Percentiles rank a stretch among this genome's conserved stretches.
Evolutionary conservation across 768 basidiomycete species (phyloP).

Genomic region (Pisolithus tinctorius): DNA sequence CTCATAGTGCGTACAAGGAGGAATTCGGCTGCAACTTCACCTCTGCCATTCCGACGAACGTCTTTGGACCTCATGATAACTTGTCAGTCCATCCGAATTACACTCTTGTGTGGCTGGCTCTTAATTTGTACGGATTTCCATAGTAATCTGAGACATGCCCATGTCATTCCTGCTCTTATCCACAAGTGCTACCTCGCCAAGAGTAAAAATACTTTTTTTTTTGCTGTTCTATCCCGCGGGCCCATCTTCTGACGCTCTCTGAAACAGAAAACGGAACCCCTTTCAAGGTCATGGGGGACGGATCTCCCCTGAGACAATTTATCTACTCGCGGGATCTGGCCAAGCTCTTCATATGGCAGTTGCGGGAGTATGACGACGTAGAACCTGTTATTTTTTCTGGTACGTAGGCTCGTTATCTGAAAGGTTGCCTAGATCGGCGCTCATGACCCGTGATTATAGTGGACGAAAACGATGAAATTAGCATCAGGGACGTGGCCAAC

Average conservation of each 20-base stretch:
- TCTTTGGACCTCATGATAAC: constrained; percentile 95
- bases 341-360: constrained; percentile 89
- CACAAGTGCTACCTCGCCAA: constrained; percentile 93
- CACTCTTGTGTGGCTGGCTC: not conserved
- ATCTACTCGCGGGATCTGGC: constrained; percentile 96
- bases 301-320: constrained; percentile 93
- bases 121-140: constrained; percentile 6
- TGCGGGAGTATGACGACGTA: constrained; percentile 86
- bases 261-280: constrained; percentile 67
- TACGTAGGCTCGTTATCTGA: constrained; percentile 19
- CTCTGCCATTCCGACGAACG: constrained; percentile 93
- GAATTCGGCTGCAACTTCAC: constrained; percentile 94
- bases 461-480: constrained; percentile 90
- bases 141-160: constrained; percentile 83
- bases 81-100: constrained; percentile 44
- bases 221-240: not conserved
- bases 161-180: constrained; percentile 91
- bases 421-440: not conserved
- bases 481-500: constrained; percentile 85
- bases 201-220: constrained; percentile 41
- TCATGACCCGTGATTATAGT: constrained; percentile 36
- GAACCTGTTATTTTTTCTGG: constrained; percentile 92
- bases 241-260: not conserved
- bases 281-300: constrained; percentile 84
- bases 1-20: constrained; percentile 83